These are phyloP conservation scores for Trifolium repens DNA, from an alignment of 306 rosid species.

Conservation along the genomic window DNA sequence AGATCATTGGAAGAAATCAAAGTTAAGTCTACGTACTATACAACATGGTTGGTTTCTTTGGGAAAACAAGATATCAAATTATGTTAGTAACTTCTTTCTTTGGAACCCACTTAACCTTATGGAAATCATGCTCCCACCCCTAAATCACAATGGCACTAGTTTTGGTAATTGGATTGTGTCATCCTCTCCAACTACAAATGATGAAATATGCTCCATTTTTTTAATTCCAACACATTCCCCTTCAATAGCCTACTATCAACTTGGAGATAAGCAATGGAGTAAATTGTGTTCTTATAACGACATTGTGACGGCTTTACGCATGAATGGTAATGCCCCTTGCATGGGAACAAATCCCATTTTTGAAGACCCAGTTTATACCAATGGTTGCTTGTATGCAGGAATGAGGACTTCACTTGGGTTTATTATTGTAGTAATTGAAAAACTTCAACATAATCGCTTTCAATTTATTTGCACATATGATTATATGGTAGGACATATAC, in stretches of 20 bases:
- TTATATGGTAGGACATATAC: too few relatives aligned
- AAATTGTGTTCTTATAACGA: too few relatives aligned
- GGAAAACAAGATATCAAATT: not conserved
- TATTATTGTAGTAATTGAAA: too few relatives aligned
- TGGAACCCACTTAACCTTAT: conserved; percentile 1
- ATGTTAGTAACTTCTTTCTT: not conserved
- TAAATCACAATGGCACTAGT: not conserved
- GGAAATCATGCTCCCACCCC: not conserved
- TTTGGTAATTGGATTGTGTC: not conserved
- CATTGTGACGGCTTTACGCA: too few relatives aligned
- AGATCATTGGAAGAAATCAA: not conserved
- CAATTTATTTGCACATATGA: too few relatives aligned
- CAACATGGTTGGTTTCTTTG: conserved; percentile 8
- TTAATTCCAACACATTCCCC: not conserved
- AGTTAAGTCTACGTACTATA: not conserved
- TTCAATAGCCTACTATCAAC: conserved; percentile 13
- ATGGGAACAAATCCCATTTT: too few relatives aligned
- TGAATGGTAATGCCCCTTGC: too few relatives aligned
- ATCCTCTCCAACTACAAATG: not conserved
- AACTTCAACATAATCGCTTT: too few relatives aligned
- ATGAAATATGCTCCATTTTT: not conserved
- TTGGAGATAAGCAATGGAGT: not conserved
- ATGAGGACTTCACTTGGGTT: too few relatives aligned
- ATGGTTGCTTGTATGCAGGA: too few relatives aligned
- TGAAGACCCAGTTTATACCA: too few relatives aligned